Percentiles rank a stretch among this genome's conserved stretches.
Evolutionary conservation across 177 flowering plant genomes (phyloP).

Genomic region (Vitis hybrid): DNA sequence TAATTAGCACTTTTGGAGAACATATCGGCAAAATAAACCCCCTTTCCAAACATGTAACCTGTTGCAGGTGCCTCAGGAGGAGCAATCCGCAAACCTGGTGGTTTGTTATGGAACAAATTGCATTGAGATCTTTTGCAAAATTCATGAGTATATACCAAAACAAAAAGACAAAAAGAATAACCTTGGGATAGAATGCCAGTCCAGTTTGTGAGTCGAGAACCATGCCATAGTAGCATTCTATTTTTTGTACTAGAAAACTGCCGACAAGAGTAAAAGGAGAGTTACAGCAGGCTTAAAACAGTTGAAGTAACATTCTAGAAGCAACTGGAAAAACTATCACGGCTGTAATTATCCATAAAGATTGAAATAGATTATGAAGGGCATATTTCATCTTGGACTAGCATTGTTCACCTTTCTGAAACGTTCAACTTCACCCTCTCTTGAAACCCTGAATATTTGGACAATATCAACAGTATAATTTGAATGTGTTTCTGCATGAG

Average conservation of each 20-base stretch:
- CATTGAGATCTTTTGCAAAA: background rate
- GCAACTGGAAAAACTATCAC: background rate
- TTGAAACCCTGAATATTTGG: slow-evolving; percentile 67
- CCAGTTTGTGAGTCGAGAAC: slow-evolving; percentile 97
- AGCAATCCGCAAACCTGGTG: slow-evolving; percentile 86
- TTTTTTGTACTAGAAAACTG: slow-evolving; percentile 73
- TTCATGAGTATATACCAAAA: background rate
- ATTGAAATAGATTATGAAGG: background rate
- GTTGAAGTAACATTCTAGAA: background rate
- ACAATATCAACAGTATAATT: slow-evolving; percentile 67
- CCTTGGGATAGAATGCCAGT: slow-evolving; percentile 95
- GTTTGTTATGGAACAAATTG: background rate
- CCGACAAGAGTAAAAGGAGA: slow-evolving; percentile 7
- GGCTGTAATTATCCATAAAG: background rate
- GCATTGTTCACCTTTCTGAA: slow-evolving; percentile 55
- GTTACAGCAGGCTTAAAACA: slow-evolving; percentile 2
- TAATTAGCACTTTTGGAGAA: slow-evolving; percentile 98
- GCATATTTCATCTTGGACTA: background rate
- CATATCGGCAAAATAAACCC: slow-evolving; percentile 98
- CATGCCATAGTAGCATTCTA: slow-evolving; percentile 97
- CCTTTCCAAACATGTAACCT: slow-evolving; percentile 98
- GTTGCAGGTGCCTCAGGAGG: slow-evolving; percentile 96
- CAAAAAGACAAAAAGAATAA: slow-evolving; percentile 12
- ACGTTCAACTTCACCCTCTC: slow-evolving; percentile 68
- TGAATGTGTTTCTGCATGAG: slow-evolving; percentile 92